Evolutionary conservation across 257 asterid genomes (phyloP).

Genomic region (Dorcoceras hygrometricum): DNA sequence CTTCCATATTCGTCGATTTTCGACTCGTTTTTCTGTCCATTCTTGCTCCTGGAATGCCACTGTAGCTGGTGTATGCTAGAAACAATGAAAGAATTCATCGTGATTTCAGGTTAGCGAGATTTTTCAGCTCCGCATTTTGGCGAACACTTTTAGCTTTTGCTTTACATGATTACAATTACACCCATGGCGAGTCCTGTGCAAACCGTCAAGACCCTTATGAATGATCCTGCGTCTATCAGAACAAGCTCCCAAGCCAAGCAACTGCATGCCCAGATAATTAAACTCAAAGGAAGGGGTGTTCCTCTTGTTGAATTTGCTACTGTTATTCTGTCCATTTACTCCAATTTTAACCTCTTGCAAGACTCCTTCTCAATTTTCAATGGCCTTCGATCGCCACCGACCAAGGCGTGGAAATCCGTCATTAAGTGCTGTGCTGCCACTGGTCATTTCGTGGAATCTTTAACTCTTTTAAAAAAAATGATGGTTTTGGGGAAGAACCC

Average conservation of each 20-base stretch:
- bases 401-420: constrained; percentile 75
- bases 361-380: constrained; percentile 51
- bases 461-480: constrained; percentile 60
- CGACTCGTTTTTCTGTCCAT: too few species aligned
- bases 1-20: too few species aligned
- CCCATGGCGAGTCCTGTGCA: constrained; percentile 37
- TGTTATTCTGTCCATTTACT: constrained; percentile 55
- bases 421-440: constrained; percentile 66
- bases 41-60: background rate
- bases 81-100: too few species aligned
- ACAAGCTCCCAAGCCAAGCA: constrained; percentile 72
- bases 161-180: background rate
- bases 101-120: background rate
- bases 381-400: constrained; percentile 41
- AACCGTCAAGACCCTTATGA: constrained; percentile 33
- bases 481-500: constrained; percentile 60
- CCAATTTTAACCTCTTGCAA: constrained; percentile 58
- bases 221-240: constrained; percentile 47
- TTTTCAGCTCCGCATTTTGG: constrained; percentile 22
- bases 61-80: background rate
- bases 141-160: constrained; percentile 17
- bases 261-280: constrained; percentile 76
- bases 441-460: constrained; percentile 49
- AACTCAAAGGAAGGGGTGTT: constrained; percentile 30
- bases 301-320: constrained; percentile 31